Base-by-base conservation (phyloP, 192 early-diverging fungal species). In the Chytriomyces sp. region DNA sequence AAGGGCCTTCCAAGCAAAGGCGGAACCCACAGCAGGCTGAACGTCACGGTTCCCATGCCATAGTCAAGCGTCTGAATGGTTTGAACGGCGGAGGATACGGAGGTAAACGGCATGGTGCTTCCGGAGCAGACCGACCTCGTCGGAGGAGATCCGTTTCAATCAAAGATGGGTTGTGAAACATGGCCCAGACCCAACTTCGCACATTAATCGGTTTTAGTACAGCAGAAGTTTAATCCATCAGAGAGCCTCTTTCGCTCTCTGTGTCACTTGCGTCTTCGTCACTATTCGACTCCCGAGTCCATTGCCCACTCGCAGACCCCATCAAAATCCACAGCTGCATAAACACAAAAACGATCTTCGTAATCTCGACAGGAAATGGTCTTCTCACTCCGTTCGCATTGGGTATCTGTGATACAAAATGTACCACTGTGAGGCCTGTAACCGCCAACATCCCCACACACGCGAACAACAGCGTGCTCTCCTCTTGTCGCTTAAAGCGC, bases 321-420 rank as follows among this genome's bases (percentile, higher is more conserved):
- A 68, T 30, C 7, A 68, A 17, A 31, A 68, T 26, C 30, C 52
- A 34, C 28, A 68, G 52, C 65, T 68, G 65, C 65, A 68, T 68
- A 14, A 36, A 55, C 4, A 68, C 65, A 54, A 68, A 68, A 4
- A 68, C 65, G 4, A 55, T 5, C 19, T 34, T 22, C 31, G 52
- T 68, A 26, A 68, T 68, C 32, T 52, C 30, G 19, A 68, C 31
- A 0, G 58, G 58, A 30, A 60, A 30, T 22, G 58, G 58, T 36
- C 37, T 30, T 22, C 58, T 5, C 33, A 36, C 37, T 28, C 54
- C 54, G 22, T 60, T 60, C 32, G 22, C 58, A 28, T 28, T 36
- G 32, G 31, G 32, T 17, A 4, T 22, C 37, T 60, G 58, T 17
- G 8, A 17, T 8, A 60, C 58, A 36, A 14, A 60, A 22, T 60